Evolutionary conservation across 2,329 filamentous ascomycete species (phyloP), one percentile per base, ranked within the genome.

Genomic region (Amylocarpus encephaloides): DNA sequence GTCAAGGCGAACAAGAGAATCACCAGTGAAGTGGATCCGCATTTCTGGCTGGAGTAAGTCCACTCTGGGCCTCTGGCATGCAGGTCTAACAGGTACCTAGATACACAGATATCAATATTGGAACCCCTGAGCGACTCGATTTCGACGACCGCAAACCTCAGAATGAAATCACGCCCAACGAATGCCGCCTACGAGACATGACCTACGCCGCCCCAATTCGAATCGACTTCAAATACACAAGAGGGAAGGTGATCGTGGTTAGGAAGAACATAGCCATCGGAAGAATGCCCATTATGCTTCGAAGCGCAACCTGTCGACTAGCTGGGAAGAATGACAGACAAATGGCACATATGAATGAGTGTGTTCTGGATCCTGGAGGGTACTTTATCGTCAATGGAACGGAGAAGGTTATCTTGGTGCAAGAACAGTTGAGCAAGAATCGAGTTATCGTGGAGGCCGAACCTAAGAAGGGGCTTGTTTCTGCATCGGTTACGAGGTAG

Each of bases 391-490:
- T 97, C 59, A 89, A 92, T 62, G 93, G 93, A 42, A 96, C 94
- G 16, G 93, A 98, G 68, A 98, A 98, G 73, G 93, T 98, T 60
- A 98, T 98, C 64, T 74, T 98, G 39, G 94, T 98, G 12, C 93
- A 98, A 69, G 94, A 98, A 66, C 93, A 98, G 71, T 74, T 98
- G 66, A 98, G 93, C 78, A 98, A 98, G 78, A 98, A 98, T 70
- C 83, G 93, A 73, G 88, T 98, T 63, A 96, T 98, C 66, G 92
- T 98, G 13, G 94, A 98, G 70, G 85, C 88, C 49, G 88, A 92
- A 62, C 78, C 85, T 46, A 95, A 95, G 72, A 97, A 96, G 70
- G 87, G 87, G 53, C 83, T 95, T 57, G 92, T 97, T 50, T 88
- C 92, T 59, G 93, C 94, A 34, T 97, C 93, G 1, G 93, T 97